Conservation (phyloP, 2,329 filamentous ascomycete genomes). For the Neobulgaria alba region DNA sequence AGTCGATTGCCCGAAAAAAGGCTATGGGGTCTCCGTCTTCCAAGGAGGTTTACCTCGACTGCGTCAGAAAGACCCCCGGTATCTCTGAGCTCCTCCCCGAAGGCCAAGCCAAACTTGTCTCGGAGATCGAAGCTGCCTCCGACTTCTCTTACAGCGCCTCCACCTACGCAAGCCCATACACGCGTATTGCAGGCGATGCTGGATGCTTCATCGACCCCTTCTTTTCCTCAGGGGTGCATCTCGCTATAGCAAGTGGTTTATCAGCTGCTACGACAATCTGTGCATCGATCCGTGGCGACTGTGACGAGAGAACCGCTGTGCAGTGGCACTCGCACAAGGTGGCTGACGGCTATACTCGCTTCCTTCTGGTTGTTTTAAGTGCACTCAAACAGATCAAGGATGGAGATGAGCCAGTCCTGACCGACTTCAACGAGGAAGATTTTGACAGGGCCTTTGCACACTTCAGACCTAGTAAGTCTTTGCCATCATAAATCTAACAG, state of each 20-base stretch:
- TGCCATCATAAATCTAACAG: not conserved
- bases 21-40: slow-evolving; percentile 13
- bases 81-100: slow-evolving; percentile 27
- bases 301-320: slow-evolving; percentile 31
- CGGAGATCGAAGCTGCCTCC: slow-evolving; percentile 34
- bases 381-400: slow-evolving; percentile 34
- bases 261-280: slow-evolving; percentile 38
- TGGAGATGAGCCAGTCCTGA: slow-evolving; percentile 33
- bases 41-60: slow-evolving; percentile 30
- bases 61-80: slow-evolving; percentile 29
- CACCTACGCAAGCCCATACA: slow-evolving; percentile 32
- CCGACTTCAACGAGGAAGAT: slow-evolving; percentile 34
- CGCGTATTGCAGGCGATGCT: slow-evolving; percentile 31
- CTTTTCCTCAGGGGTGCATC: slow-evolving; percentile 34
- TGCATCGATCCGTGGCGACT: slow-evolving; percentile 33
- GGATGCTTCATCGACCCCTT: slow-evolving; percentile 34
- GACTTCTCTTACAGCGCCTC: slow-evolving; percentile 41
- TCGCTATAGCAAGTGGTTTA: slow-evolving; percentile 33
- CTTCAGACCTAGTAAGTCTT: too few relatives aligned
- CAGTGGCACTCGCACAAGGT: slow-evolving; percentile 38
- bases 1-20: slow-evolving; percentile 31
- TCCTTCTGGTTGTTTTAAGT: slow-evolving; percentile 35
- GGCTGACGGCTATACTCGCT: slow-evolving; percentile 38
- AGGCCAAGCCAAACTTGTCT: slow-evolving; percentile 29
- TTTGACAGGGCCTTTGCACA: slow-evolving; percentile 40